These are phyloP conservation scores for Wickerhamiella allomyrinae DNA, from an alignment of 805 yeast species.

Conservation along the genomic window DNA sequence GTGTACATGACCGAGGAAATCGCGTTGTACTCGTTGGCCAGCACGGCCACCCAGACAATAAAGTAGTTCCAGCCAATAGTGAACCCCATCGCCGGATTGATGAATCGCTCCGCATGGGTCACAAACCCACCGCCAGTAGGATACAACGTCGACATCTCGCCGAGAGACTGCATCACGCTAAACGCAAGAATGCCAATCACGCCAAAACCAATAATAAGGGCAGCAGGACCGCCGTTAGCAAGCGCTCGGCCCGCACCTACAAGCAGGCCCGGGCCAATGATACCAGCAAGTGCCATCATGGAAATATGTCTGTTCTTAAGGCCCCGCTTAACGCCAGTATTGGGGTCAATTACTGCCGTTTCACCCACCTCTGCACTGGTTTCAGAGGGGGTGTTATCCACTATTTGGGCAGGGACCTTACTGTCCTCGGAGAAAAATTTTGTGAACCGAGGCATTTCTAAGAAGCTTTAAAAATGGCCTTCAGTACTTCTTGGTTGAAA, in stretches of 20 bases:
- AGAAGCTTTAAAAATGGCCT: too few species aligned
- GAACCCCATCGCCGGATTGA: constrained; percentile 34
- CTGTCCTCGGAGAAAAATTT: background rate
- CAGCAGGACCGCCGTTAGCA: constrained; percentile 36
- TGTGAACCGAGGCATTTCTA: background rate
- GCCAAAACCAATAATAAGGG: constrained; percentile 35
- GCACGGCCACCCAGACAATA: constrained; percentile 35
- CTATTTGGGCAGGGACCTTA: background rate
- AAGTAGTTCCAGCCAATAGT: constrained; percentile 37
- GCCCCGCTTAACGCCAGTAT: constrained; percentile 27
- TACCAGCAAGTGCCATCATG: constrained; percentile 74
- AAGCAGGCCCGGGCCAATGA: constrained; percentile 72
- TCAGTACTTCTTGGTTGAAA: too few species aligned
- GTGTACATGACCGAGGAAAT: constrained; percentile 30
- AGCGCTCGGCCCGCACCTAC: constrained; percentile 44
- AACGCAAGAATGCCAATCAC: constrained; percentile 38
- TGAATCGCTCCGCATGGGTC: constrained; percentile 33
- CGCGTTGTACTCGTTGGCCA: constrained; percentile 38
- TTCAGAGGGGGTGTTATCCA: background rate
- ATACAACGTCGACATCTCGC: constrained; percentile 40
- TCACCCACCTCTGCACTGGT: constrained; percentile 3
- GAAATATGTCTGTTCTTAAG: constrained; percentile 54
- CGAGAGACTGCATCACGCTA: constrained; percentile 38
- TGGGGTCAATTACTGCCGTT: constrained; percentile 20
- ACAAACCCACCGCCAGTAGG: constrained; percentile 44